These are phyloP conservation scores for Heliamphora pulchella DNA, from an alignment of 179 eudicot species.

Conservation along the genomic window DNA sequence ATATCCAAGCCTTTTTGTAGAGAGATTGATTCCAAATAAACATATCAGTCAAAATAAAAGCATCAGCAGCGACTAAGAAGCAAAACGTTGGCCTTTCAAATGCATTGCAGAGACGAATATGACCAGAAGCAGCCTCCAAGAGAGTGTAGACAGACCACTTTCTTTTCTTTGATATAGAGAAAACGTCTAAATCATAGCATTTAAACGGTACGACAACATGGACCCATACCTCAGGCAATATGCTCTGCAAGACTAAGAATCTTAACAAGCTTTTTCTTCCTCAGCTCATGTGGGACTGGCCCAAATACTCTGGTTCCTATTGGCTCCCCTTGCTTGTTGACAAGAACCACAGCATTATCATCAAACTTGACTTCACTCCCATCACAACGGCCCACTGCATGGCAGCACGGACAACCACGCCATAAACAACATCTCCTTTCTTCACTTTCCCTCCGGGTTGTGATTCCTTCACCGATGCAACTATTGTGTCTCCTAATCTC, in stretches of 20 bases:
- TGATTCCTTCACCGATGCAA: slow-evolving; percentile 80
- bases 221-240: slow-evolving; percentile 34
- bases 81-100: too few species aligned
- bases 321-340: slow-evolving; percentile 81
- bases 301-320: slow-evolving; percentile 83
- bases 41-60: too few species aligned
- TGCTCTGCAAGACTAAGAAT: slow-evolving; percentile 75
- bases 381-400: slow-evolving; percentile 74
- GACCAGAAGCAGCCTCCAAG: too few species aligned
- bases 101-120: too few species aligned
- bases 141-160: background rate
- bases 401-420: slow-evolving; percentile 92
- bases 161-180: background rate
- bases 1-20: too few species aligned
- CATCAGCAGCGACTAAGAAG: too few species aligned
- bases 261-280: slow-evolving; percentile 83
- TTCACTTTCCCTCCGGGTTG: slow-evolving; percentile 83
- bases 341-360: slow-evolving; percentile 76
- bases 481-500: slow-evolving; percentile 74
- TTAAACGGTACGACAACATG: background rate
- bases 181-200: too few species aligned
- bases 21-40: too few species aligned
- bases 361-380: slow-evolving; percentile 88
- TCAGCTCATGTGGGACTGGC: slow-evolving; percentile 76
- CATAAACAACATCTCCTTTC: slow-evolving; percentile 79